Percentiles rank a stretch among this genome's conserved stretches.
These are phyloP conservation scores for Picea abies DNA, from an alignment of 83 land plant species.

Conservation along the genomic window DNA sequence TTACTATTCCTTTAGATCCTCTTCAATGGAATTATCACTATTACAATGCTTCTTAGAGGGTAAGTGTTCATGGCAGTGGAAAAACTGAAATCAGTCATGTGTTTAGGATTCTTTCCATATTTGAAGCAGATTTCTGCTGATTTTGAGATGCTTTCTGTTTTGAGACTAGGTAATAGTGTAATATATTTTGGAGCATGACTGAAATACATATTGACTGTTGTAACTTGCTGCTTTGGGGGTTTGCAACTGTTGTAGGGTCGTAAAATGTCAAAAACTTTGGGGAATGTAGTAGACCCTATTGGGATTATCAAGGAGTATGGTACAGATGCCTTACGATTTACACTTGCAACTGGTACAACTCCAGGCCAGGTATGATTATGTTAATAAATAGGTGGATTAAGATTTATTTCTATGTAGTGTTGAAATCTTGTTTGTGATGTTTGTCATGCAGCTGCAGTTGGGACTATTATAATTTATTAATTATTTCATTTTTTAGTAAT, in stretches of 20 bases:
- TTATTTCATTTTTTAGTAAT: background rate
- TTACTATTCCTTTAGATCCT: too few relatives aligned
- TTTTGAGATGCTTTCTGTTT: background rate
- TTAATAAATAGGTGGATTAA: background rate
- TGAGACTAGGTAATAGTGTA: background rate
- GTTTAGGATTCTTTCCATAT: background rate
- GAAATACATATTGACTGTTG: background rate
- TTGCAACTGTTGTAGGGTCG: constrained; percentile 62
- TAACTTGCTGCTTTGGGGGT: constrained; percentile 2
- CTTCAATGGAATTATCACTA: background rate
- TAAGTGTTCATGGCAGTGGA: background rate
- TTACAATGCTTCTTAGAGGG: background rate
- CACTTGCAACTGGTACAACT: constrained; percentile 88
- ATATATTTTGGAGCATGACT: background rate
- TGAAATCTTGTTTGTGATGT: background rate
- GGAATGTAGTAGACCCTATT: constrained; percentile 94
- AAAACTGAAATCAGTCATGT: background rate
- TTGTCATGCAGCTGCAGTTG: background rate
- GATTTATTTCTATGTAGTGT: background rate
- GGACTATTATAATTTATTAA: background rate
- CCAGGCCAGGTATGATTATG: constrained; percentile 77
- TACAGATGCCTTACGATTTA: constrained; percentile 92
- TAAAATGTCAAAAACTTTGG: constrained; percentile 96
- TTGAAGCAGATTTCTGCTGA: background rate
- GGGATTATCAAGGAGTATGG: constrained; percentile 89